A percentile compares a stretch with the other conserved stretches of the same genome.
Conservation (phyloP, 169 alveolate species). For the Plasmodium blacklocki region DNA sequence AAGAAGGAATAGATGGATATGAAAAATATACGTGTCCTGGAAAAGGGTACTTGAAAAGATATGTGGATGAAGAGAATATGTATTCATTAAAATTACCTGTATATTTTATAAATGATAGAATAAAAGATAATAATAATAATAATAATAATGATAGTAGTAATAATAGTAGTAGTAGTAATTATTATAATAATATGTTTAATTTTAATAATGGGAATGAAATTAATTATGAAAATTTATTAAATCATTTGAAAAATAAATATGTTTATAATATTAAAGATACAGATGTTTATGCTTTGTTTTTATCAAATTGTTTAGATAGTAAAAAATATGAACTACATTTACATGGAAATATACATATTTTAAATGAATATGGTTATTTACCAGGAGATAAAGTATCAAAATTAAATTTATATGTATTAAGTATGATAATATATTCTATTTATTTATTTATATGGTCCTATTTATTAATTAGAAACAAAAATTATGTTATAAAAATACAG, state of each 20-base stretch:
- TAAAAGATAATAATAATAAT: neutral
- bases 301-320: constrained; percentile 73
- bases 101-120: constrained; percentile 72
- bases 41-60: constrained; percentile 71
- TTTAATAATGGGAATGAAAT: constrained; percentile 39
- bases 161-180: too few species aligned
- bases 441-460: constrained; percentile 53
- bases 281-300: constrained; percentile 70
- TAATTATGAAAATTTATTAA: constrained; percentile 31
- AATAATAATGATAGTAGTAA: too few species aligned
- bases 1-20: constrained; percentile 26
- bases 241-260: constrained; percentile 11
- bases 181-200: neutral
- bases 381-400: constrained; percentile 77
- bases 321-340: constrained; percentile 60
- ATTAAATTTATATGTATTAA: constrained; percentile 62
- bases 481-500: constrained; percentile 64
- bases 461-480: constrained; percentile 50
- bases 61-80: constrained; percentile 35
- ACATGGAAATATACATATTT: constrained; percentile 76
- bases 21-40: constrained; percentile 67
- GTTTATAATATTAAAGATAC: constrained; percentile 45
- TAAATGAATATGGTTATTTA: constrained; percentile 72
- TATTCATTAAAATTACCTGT: constrained; percentile 73
- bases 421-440: constrained; percentile 33